phyloP scores from a whole-genome alignment of 2,329 filamentous ascomycete genomes.

The Penicillium sp. region DNA sequence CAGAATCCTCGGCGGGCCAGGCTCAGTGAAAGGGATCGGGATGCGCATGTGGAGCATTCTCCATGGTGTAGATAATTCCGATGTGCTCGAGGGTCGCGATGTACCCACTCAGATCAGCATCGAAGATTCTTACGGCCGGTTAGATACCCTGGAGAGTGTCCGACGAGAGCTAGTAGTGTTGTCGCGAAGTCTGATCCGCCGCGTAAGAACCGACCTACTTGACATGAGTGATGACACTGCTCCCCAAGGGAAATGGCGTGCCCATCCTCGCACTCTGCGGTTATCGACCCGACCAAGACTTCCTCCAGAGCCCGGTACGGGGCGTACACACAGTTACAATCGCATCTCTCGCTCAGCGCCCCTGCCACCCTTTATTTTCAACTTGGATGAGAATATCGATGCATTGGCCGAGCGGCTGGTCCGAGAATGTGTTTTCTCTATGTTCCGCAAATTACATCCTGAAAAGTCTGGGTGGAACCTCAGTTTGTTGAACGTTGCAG shows the following conservation, averaged over 20 bases:
- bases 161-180: constrained; percentile 67
- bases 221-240: constrained; percentile 47
- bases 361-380: constrained; percentile 72
- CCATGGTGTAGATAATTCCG: constrained; percentile 73
- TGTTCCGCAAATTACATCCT: constrained; percentile 73
- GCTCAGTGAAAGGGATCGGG: constrained; percentile 69
- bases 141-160: constrained; percentile 65
- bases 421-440: constrained; percentile 62
- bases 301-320: constrained; percentile 50
- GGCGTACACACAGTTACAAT: constrained; percentile 58
- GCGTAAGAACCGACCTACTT: constrained; percentile 76
- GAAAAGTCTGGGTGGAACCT: constrained; percentile 72
- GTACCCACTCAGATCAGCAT: constrained; percentile 88
- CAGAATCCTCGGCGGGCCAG: constrained; percentile 66
- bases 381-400: constrained; percentile 57
- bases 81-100: constrained; percentile 68
- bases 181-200: constrained; percentile 66
- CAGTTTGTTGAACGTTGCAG: constrained; percentile 80
- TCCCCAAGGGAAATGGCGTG: constrained; percentile 62
- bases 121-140: constrained; percentile 80
- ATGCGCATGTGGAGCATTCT: constrained; percentile 72
- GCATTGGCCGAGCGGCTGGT: constrained; percentile 67
- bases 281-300: constrained; percentile 69
- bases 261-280: constrained; percentile 75
- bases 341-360: constrained; percentile 73